These are phyloP conservation scores for Microdochium trichocladiopsis DNA, from an alignment of 2,329 filamentous ascomycete genomes.

Conservation along the genomic window DNA sequence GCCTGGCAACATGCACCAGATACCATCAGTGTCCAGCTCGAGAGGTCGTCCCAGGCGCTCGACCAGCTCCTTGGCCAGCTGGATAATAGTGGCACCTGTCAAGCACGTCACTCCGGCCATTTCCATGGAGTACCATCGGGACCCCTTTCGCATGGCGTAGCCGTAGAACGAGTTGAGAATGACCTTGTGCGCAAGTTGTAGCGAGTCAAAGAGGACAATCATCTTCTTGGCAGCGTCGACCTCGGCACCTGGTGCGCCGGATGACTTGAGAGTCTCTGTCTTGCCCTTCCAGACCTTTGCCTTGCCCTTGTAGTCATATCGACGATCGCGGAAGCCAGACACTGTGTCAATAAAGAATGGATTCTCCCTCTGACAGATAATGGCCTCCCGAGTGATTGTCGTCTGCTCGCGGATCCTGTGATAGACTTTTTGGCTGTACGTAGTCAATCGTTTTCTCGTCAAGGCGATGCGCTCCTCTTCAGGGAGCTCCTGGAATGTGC, in stretches of 20 bases:
- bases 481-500: constrained; percentile 75
- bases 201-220: constrained; percentile 91
- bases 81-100: constrained; percentile 93
- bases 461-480: constrained; percentile 75
- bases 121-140: constrained; percentile 97
- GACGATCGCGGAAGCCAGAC: constrained; percentile 88
- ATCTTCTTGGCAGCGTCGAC: constrained; percentile 97
- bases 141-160: constrained; percentile 98
- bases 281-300: constrained; percentile 99
- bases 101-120: constrained; percentile 98
- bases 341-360: constrained; percentile 98
- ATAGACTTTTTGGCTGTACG: constrained; percentile 98
- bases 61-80: constrained; percentile 88
- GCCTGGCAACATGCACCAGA: constrained; percentile 97
- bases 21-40: constrained; percentile 96
- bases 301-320: constrained; percentile 97
- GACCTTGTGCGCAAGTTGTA: constrained; percentile 96
- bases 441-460: constrained; percentile 79
- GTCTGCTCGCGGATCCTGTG: constrained; percentile 97
- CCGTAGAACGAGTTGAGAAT: constrained; percentile 99
- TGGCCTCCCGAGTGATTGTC: constrained; percentile 88
- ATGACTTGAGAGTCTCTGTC: constrained; percentile 75
- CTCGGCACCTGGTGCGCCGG: constrained; percentile 68
- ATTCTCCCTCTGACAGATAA: constrained; percentile 97
- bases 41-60: constrained; percentile 88